Conservation (phyloP, 148 eudicot genomes). For the Rhododendron simsii region DNA sequence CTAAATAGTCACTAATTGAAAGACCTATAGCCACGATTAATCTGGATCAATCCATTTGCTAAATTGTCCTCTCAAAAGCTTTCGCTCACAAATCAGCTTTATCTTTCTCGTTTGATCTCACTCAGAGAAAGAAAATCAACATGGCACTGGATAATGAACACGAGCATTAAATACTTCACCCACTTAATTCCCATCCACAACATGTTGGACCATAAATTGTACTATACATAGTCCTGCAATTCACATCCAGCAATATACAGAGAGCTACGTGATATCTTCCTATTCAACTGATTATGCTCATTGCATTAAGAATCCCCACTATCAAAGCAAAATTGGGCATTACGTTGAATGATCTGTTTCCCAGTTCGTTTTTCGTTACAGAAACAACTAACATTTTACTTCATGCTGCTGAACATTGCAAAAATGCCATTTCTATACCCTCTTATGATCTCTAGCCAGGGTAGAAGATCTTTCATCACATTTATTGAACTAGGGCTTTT, state of each 20-base stretch:
- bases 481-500: not conserved
- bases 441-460: not conserved
- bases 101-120: not conserved
- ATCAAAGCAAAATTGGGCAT: not conserved
- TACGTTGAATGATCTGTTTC: not conserved
- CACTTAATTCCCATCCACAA: not conserved
- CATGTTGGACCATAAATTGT: no score
- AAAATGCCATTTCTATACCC: not conserved
- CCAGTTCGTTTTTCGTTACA: not conserved
- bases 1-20: not conserved
- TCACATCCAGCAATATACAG: not conserved
- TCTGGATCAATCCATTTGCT: not conserved
- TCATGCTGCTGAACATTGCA: not conserved
- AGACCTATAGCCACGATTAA: not conserved
- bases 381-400: not conserved
- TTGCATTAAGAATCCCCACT: not conserved
- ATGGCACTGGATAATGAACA: not conserved
- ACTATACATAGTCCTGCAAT: not conserved
- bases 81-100: not conserved
- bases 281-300: not conserved
- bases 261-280: not conserved
- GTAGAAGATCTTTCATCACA: not conserved
- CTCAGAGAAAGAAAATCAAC: not conserved
- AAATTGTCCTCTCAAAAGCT: not conserved
- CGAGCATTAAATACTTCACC: not conserved